These are phyloP conservation scores for Phytopythium delawarense DNA, from an alignment of 352 stramenopile species.

Conservation along the genomic window DNA sequence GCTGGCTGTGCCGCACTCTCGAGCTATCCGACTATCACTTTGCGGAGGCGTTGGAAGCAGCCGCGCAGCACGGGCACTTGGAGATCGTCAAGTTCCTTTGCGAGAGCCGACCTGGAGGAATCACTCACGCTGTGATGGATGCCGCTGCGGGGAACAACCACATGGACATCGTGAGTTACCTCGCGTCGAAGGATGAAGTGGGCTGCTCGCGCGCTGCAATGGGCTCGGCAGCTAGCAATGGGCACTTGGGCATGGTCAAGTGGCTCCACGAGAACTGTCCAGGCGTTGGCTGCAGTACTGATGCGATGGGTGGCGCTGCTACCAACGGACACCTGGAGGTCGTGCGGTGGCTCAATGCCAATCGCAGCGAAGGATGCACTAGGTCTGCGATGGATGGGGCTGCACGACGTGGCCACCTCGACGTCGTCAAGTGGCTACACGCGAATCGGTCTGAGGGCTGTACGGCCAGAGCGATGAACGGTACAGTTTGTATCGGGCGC, in stretches of 20 bases:
- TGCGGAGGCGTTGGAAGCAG: background rate
- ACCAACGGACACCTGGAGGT: background rate
- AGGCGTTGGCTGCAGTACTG: background rate
- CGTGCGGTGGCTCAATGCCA: background rate
- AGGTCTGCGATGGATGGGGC: background rate
- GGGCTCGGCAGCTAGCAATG: slow-evolving; percentile 15
- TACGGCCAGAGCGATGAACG: too few species aligned
- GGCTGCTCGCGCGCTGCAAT: slow-evolving; percentile 22
- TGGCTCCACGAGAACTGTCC: background rate
- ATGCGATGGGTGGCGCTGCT: background rate
- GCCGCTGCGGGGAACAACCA: slow-evolving; percentile 28
- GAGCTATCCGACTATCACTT: too few species aligned
- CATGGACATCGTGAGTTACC: slow-evolving; percentile 21
- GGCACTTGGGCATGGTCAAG: too few species aligned
- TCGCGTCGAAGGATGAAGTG: slow-evolving; percentile 19
- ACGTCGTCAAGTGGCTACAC: background rate
- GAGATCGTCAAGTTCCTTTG: slow-evolving; percentile 30
- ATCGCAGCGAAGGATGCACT: background rate
- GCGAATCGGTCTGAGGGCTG: too few species aligned
- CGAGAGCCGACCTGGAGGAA: slow-evolving; percentile 19
- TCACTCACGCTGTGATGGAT: slow-evolving; percentile 26
- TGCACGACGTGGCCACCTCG: background rate
- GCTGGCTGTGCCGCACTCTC: too few species aligned
- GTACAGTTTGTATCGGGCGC: too few species aligned
- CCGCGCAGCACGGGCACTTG: slow-evolving; percentile 21